Evolutionary conservation across 2,329 filamentous ascomycete species (phyloP), one percentile per base, ranked within the genome.

Genomic region (Pestalotiopsis sp.): DNA sequence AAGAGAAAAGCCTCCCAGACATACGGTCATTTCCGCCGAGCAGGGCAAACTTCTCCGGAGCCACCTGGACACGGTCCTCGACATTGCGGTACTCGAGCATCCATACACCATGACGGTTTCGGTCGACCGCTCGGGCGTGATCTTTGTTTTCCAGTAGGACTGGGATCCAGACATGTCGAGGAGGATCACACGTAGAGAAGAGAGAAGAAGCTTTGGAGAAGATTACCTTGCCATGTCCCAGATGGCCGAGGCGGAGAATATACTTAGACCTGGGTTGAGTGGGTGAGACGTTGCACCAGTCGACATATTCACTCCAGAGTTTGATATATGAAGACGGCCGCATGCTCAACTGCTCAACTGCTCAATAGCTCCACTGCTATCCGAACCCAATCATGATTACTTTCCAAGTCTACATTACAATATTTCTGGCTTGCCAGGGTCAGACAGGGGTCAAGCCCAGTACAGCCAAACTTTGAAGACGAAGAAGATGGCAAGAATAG

Each of bases 71-170:
- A 90, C 90, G 3, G 91, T 99, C 69, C 88, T 93, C 76, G 95
- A 98, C 81, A 90, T 98, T 73, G 92, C 92, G n/a, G 83, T 98
- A 76, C 80, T 99, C 73, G 94, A 98, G 83, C 86, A 89, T 72
- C 96, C 96, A 27, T 98, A 97, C 79, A 92, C 92, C 4, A 98
- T 98, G 93, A 92, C 95, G 41, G 86, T 98, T 64, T 97, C 93
- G 73, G 95, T 92, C 66, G 96, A 99, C 83, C 86, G 95, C 74
- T 93, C 91, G 52, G 96, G 96, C 0, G 91, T 95, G 78, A 90
- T 98, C 60, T 97, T 96, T 85, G 91, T 98, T 66, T 97, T 91
- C 62, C 77, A 78, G 70, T 78, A 70, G 66, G 65, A 65, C 52
- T 63, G 58, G 66, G 52, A 66, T 27, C 31, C 38, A 36, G 36